Evolutionary conservation across 2,329 filamentous ascomycete species (phyloP).

Genomic region (Microascus cirrosus): DNA sequence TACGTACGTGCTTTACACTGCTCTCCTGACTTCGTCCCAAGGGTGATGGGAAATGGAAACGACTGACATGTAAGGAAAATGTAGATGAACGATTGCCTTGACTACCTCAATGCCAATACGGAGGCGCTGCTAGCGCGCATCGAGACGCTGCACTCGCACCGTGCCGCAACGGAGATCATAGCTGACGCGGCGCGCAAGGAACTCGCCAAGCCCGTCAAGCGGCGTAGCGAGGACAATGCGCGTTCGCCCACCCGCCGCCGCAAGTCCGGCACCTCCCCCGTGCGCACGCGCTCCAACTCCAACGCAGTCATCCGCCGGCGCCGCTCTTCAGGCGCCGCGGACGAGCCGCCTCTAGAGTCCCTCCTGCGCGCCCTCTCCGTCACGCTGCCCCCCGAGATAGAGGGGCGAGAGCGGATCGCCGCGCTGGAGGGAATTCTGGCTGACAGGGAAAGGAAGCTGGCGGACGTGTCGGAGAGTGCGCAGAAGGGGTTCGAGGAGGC

Average conservation of each 20-base stretch:
- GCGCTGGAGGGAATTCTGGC: constrained; percentile 21
- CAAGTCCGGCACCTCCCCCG: constrained; percentile 17
- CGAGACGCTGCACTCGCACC: constrained; percentile 33
- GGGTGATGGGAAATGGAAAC: too few relatives aligned
- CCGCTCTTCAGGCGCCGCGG: constrained; percentile 21
- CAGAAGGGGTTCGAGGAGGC: constrained; percentile 39
- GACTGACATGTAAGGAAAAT: not conserved
- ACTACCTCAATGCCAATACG: constrained; percentile 37
- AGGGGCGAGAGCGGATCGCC: constrained; percentile 13
- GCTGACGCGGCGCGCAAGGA: constrained; percentile 31
- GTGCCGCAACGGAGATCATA: constrained; percentile 24
- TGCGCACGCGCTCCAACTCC: constrained; percentile 14
- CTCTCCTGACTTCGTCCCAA: not conserved
- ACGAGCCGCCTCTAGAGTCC: constrained; percentile 29
- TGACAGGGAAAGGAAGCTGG: constrained; percentile 29
- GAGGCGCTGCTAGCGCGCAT: constrained; percentile 27
- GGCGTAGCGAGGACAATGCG: constrained; percentile 10
- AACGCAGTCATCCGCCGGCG: constrained; percentile 17
- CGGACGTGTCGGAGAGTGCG: constrained; percentile 29
- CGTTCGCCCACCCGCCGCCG: constrained; percentile 10
- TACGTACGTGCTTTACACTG: constrained; percentile 30
- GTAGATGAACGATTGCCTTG: constrained; percentile 40
- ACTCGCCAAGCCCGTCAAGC: constrained; percentile 15
- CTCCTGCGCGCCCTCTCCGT: constrained; percentile 38
- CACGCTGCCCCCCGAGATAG: constrained; percentile 20